Conservation (phyloP, 2,329 filamentous ascomycete species). For the Cordyceps cateniannulata region DNA sequence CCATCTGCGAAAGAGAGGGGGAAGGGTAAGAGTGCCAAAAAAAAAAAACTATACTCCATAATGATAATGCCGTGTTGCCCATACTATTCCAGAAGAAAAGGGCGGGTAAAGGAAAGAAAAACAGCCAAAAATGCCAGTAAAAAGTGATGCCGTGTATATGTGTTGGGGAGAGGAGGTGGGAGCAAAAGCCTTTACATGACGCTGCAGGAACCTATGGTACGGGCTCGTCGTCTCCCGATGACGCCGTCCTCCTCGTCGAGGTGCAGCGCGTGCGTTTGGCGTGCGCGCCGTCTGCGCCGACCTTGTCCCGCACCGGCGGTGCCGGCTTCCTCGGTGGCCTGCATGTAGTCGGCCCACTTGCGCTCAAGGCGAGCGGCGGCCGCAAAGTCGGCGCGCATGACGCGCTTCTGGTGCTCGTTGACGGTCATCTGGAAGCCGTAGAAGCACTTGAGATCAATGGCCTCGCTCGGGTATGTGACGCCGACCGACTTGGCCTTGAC, state of each 20-base stretch:
- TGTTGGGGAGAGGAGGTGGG: not conserved
- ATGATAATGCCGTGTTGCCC: not conserved
- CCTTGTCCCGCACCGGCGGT: constrained; percentile 59
- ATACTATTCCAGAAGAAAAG: not conserved
- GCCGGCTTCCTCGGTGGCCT: constrained; percentile 78
- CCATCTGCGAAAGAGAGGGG: not conserved
- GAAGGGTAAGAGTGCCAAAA: not conserved
- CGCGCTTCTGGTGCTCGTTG: constrained; percentile 84
- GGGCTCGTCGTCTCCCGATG: constrained; percentile 52
- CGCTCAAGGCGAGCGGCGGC: constrained; percentile 74
- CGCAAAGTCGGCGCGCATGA: constrained; percentile 67
- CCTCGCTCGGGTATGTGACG: constrained; percentile 63
- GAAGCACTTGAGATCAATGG: constrained; percentile 86
- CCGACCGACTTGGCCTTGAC: constrained; percentile 40
- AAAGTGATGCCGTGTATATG: not conserved
- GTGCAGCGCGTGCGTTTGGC: constrained; percentile 75
- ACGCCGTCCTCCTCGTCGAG: constrained; percentile 72
- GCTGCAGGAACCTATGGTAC: constrained; percentile 55
- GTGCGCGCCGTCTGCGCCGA: constrained; percentile 66
- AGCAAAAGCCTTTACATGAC: constrained; percentile 47
- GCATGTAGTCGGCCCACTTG: constrained; percentile 94
- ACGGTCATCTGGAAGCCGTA: constrained; percentile 94
- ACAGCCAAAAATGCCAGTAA: not conserved
- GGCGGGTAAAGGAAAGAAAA: not conserved
- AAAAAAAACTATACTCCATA: not conserved